Conservation (phyloP, 768 basidiomycete genomes). For the Calocybe cyanea region DNA sequence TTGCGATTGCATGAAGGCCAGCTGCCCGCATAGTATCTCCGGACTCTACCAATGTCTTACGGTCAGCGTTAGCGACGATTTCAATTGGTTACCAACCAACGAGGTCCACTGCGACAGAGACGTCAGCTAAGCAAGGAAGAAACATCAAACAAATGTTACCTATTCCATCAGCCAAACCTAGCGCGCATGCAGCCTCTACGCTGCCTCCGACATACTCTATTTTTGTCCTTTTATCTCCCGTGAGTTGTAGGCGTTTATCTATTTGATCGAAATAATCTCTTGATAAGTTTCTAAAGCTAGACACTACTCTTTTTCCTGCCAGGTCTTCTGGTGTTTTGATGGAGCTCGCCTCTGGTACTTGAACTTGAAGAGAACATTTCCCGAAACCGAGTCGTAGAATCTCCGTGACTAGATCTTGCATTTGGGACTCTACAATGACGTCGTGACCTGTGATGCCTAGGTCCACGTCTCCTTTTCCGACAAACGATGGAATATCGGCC, state of each 20-base stretch:
- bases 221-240: conserved; percentile 59
- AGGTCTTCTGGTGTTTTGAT: conserved; percentile 75
- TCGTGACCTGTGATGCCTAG: conserved; percentile 98
- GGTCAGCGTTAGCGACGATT: neutral
- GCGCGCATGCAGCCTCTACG: conserved; percentile 95
- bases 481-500: conserved; percentile 95
- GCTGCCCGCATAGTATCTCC: conserved; percentile 99
- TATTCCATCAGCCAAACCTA: conserved; percentile 96
- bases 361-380: conserved; percentile 85
- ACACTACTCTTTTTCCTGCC: conserved; percentile 89
- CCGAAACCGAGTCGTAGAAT: conserved; percentile 86
- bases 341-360: conserved; percentile 76
- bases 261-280: conserved; percentile 70
- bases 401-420: conserved; percentile 76
- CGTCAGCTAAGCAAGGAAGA: conserved; percentile 5
- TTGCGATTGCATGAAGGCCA: conserved; percentile 90
- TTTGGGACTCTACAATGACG: conserved; percentile 87
- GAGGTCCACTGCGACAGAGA: conserved; percentile 69
- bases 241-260: conserved; percentile 51
- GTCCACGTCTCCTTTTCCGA: conserved; percentile 95
- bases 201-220: conserved; percentile 97
- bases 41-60: conserved; percentile 58
- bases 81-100: conserved; percentile 57
- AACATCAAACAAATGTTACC: conserved; percentile 44
- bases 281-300: conserved; percentile 89